A percentile compares a stretch with the other conserved stretches of the same genome.
Conservation (phyloP, 495 filamentous ascomycete species). For the Trichoderma asperelloides region DNA sequence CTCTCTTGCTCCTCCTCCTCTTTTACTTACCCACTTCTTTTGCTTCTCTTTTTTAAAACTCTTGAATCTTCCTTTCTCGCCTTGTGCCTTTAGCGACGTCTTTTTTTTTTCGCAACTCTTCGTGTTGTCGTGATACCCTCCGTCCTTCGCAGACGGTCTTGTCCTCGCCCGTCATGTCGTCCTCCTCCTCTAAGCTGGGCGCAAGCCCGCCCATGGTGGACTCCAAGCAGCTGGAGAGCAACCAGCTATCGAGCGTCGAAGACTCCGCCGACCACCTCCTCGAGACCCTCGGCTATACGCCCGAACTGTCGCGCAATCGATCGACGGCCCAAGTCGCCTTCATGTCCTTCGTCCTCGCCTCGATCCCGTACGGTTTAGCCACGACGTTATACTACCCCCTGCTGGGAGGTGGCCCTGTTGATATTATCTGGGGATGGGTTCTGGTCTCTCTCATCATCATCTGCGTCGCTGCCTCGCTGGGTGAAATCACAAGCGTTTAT, state of each 20-base stretch:
- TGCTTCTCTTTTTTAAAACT: background rate
- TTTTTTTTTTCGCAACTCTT: background rate
- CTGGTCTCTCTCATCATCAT: conserved; percentile 41
- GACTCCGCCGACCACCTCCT: conserved; percentile 37
- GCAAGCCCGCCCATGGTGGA: background rate
- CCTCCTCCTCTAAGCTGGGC: background rate
- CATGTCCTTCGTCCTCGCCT: conserved; percentile 48
- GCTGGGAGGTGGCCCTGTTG: conserved; percentile 53
- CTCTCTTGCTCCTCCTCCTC: background rate
- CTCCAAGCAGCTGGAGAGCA: background rate
- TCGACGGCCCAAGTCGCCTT: conserved; percentile 49
- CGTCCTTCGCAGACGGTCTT: background rate
- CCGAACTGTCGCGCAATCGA: conserved; percentile 41
- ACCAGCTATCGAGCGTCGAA: background rate
- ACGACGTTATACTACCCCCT: conserved; percentile 65
- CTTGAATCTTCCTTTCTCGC: background rate
- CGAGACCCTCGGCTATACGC: conserved; percentile 42
- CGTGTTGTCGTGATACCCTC: background rate
- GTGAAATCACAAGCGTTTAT: conserved; percentile 49
- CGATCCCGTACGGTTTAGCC: conserved; percentile 56
- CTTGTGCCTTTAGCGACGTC: background rate
- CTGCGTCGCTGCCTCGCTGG: conserved; percentile 42
- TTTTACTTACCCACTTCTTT: background rate
- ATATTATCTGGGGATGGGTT: conserved; percentile 57
- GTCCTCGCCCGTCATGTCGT: background rate